Percentiles rank a stretch among this genome's conserved stretches.
phyloP scores from a whole-genome alignment of 2,329 filamentous ascomycete genomes.

The Colletotrichum simmondsii region DNA sequence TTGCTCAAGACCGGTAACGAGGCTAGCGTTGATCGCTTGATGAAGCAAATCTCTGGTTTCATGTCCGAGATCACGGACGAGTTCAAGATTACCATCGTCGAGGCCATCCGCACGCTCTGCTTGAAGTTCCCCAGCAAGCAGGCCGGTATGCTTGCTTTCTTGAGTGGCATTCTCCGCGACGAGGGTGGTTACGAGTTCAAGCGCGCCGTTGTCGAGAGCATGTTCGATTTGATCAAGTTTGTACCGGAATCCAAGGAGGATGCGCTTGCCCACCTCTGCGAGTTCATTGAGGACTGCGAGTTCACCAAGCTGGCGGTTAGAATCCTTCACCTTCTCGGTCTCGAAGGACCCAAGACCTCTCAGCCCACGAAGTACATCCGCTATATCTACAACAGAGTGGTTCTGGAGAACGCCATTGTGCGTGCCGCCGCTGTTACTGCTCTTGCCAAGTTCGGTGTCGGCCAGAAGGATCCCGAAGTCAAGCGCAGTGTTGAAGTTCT shows the following conservation, averaged over 20 bases:
- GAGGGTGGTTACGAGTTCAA: conserved; percentile 99
- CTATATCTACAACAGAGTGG: conserved; percentile 99
- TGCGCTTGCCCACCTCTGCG: conserved; percentile 93
- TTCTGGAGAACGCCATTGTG: conserved; percentile 96
- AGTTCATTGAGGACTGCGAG: conserved; percentile 99
- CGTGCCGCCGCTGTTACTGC: conserved; percentile 95
- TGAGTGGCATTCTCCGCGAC: conserved; percentile 95
- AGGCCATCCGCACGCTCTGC: conserved; percentile 95
- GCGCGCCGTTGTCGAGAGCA: conserved; percentile 96
- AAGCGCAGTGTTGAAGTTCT: conserved; percentile 95
- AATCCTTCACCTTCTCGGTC: conserved; percentile 91
- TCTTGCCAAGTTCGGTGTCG: conserved; percentile 95
- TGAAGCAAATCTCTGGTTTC: conserved; percentile 98
- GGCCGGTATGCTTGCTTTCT: conserved; percentile 95
- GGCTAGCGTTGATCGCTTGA: conserved; percentile 93
- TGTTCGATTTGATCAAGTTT: conserved; percentile 99
- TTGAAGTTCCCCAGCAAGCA: conserved; percentile 99
- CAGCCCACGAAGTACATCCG: conserved; percentile 99
- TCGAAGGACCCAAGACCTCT: conserved; percentile 93
- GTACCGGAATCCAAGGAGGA: conserved; percentile 87
- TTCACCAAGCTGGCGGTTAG: conserved; percentile 98
- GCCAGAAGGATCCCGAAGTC: conserved; percentile 94
- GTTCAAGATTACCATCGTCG: conserved; percentile 99
- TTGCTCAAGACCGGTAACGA: conserved; percentile 98
- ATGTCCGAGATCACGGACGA: conserved; percentile 99